Base-by-base conservation (phyloP, 495 filamentous ascomycete genomes). In the Xylaria curta region DNA sequence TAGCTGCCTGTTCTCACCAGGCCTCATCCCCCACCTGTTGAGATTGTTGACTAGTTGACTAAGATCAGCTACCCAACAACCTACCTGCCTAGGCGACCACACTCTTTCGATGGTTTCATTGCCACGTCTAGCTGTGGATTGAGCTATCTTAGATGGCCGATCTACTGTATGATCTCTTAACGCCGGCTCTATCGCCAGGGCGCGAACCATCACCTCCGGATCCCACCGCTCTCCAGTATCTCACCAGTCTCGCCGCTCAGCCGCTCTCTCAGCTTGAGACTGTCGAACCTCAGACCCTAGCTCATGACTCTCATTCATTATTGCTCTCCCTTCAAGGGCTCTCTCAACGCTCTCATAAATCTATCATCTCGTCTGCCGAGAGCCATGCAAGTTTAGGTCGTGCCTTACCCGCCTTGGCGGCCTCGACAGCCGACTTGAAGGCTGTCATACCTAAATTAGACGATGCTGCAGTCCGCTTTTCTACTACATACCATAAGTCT, bases 271-370 rank as follows among this genome's bases (percentile, higher is more conserved):
- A 93, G 10, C 87, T 98, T 58, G 86, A 87, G 40, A 86, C 88
- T 46, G 88, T 88, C 40, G 97, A 99, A 76, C 91, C 91, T 9
- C 90, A 94, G 68, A 92, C 92, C 0, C 87, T 98, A 54, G 81
- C 90, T 1, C 93, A 97, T 74, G 87, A 92, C 58, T 90, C 91
- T 8, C 94, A 98, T 72, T 92, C 92, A 0, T 89, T 92, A n/a
- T 87, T 93, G 13, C 88, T 96, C 42, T 97, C 94, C 13, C 87
- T 98, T 1, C 96, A 99, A 76, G 87, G 90, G 0, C 88, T 98
- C 63, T 95, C 94, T 38, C 94, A 96, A 72, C 93, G 93, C 72
- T 98, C 96, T n/a, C 91, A 98, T 78, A 92, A 92, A 75, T 84
- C 93, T 49, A 90, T 98, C 71, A 93, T 98, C 74, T 85, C 88